Conservation (phyloP, 371 early-diverging fungal genomes). For the Smittium culicis region DNA sequence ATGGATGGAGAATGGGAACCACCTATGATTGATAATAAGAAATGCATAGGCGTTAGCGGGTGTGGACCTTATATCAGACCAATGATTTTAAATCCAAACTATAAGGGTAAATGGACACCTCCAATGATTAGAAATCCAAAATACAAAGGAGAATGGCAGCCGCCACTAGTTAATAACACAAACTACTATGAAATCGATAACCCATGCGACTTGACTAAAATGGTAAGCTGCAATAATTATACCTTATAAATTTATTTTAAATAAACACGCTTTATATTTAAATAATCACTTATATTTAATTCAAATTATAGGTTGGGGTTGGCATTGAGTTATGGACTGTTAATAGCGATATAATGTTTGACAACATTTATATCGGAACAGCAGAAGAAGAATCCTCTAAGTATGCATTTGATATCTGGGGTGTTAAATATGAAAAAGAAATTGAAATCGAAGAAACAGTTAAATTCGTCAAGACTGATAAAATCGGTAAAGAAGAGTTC, state of each 20-base stretch:
- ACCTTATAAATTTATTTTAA: background rate
- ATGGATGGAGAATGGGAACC: conserved; percentile 65
- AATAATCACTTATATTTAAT: no score
- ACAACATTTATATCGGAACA: conserved; percentile 75
- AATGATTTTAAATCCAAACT: conserved; percentile 74
- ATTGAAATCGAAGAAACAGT: conserved; percentile 13
- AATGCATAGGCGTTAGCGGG: conserved; percentile 52
- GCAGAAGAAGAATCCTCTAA: conserved; percentile 46
- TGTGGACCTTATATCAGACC: conserved; percentile 90
- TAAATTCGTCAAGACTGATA: background rate
- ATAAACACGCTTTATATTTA: no score
- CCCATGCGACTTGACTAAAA: conserved; percentile 51
- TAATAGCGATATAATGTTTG: conserved; percentile 80
- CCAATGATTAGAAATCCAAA: conserved; percentile 81
- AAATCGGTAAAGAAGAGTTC: conserved; percentile 6
- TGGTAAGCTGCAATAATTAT: background rate
- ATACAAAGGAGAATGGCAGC: conserved; percentile 92
- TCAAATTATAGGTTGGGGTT: conserved; percentile 50
- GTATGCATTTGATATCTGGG: conserved; percentile 57
- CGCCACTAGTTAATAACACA: conserved; percentile 80
- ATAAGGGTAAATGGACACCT: conserved; percentile 65
- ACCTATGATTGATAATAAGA: conserved; percentile 53
- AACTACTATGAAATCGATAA: conserved; percentile 68
- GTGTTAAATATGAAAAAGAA: conserved; percentile 38
- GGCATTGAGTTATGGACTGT: conserved; percentile 97